phyloP scores from a whole-genome alignment of 2,329 filamentous ascomycete species.

The Ophiostoma novo-ulmi region DNA sequence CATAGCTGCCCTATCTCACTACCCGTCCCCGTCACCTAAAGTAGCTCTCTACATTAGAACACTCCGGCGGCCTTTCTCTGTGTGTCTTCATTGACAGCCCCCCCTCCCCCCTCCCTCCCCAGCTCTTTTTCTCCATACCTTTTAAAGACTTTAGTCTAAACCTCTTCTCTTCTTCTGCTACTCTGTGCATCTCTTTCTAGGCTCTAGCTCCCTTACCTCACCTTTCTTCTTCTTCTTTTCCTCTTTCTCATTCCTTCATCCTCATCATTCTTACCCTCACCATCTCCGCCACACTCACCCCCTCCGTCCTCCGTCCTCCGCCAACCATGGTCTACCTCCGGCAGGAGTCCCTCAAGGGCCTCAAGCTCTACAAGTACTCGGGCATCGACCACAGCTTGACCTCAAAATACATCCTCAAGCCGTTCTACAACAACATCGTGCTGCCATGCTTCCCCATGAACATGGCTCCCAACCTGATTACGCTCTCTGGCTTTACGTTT shows the following conservation, averaged over 20 bases:
- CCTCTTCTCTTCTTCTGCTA: neutral
- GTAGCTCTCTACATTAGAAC: too few relatives aligned
- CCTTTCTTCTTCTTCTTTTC: neutral
- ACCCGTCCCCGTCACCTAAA: neutral
- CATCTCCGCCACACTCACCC: neutral
- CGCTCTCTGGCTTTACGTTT: slow-evolving; percentile 83
- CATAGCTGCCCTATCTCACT: slow-evolving; percentile 3
- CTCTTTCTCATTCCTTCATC: neutral
- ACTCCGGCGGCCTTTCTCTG: neutral
- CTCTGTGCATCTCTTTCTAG: neutral
- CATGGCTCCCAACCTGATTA: slow-evolving; percentile 89
- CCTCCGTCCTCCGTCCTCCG: neutral
- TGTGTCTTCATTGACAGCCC: neutral
- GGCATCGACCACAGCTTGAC: slow-evolving; percentile 83
- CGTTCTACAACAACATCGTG: slow-evolving; percentile 92
- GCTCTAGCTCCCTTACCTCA: neutral
- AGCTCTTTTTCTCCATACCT: slow-evolving; percentile 6
- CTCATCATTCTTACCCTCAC: neutral
- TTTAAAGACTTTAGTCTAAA: too few relatives aligned
- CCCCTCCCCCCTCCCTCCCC: neutral
- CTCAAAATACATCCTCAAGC: slow-evolving; percentile 91
- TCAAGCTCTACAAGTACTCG: slow-evolving; percentile 94
- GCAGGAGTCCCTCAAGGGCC: slow-evolving; percentile 78
- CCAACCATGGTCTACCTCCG: slow-evolving; percentile 84
- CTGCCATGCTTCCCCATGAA: slow-evolving; percentile 92